These are phyloP conservation scores for Brassica nigra DNA, from an alignment of 345 rosid genomes.

Conservation along the genomic window DNA sequence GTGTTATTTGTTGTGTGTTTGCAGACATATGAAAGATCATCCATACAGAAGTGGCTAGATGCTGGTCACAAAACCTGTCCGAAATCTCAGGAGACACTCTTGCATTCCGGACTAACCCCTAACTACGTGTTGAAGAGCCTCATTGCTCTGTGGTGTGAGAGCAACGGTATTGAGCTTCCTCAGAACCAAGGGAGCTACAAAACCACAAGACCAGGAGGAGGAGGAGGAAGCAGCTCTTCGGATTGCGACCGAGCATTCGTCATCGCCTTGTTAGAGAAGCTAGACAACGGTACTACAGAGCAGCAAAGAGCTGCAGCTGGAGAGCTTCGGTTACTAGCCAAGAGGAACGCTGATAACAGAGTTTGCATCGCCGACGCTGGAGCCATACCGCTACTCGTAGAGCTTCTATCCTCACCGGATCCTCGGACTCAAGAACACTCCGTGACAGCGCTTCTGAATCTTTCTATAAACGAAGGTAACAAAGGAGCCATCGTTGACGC, in stretches of 20 bases:
- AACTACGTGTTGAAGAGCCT: conserved; percentile 92
- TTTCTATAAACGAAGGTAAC: conserved; percentile 89
- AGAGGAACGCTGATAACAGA: conserved; percentile 92
- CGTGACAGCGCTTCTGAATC: conserved; percentile 95
- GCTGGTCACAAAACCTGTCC: conserved; percentile 97
- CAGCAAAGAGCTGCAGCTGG: conserved; percentile 95
- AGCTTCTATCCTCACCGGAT: conserved; percentile 76
- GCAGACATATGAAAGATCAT: conserved; percentile 95
- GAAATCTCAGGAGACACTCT: conserved; percentile 91
- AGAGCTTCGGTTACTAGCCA: conserved; percentile 90
- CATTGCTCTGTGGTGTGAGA: conserved; percentile 94
- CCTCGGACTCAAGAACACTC: conserved; percentile 93
- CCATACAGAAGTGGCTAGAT: conserved; percentile 97
- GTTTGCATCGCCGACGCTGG: conserved; percentile 93
- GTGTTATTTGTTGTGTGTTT: conserved; percentile 25
- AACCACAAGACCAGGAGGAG: conserved; percentile 50
- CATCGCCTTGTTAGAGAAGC: conserved; percentile 58
- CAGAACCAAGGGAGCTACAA: conserved; percentile 67
- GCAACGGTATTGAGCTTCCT: conserved; percentile 88
- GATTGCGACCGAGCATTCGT: conserved; percentile 85
- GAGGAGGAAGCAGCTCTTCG: conserved; percentile 51
- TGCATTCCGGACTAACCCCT: conserved; percentile 85
- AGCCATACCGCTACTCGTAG: conserved; percentile 91
- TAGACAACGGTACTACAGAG: conserved; percentile 65
- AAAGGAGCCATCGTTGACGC: conserved; percentile 90